Evolutionary conservation across 768 basidiomycete genomes (phyloP).

Genomic region (Dendrothele bispora): DNA sequence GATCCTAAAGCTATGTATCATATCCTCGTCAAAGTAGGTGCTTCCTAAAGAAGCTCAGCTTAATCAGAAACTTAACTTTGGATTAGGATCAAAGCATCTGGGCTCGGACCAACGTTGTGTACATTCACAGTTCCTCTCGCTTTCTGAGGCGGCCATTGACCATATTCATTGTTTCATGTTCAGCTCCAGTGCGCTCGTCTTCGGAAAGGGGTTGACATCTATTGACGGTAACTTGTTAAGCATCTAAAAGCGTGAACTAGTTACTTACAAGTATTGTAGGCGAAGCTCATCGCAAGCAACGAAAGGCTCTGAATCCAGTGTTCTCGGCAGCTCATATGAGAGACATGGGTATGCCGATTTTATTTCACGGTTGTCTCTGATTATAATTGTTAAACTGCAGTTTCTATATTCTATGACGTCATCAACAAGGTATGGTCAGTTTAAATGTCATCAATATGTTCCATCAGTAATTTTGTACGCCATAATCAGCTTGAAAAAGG

Average conservation of each 20-base stretch:
- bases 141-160: background rate
- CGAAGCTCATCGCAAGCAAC: constrained; percentile 26
- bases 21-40: constrained; percentile 1
- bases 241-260: too few relatives aligned
- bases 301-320: constrained; percentile 33
- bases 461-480: background rate
- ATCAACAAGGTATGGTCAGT: background rate
- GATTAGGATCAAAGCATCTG: background rate
- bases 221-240: background rate
- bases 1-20: constrained; percentile 3
- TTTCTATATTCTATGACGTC: background rate
- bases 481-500: background rate
- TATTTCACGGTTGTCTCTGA: constrained; percentile 20
- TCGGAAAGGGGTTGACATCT: background rate
- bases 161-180: too few relatives aligned
- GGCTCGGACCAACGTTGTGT: background rate
- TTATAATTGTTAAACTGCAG: constrained; percentile 11
- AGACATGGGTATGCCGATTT: constrained; percentile 22
- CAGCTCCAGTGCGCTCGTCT: background rate
- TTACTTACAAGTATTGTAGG: background rate
- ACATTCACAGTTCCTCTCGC: background rate
- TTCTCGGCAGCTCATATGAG: constrained; percentile 34
- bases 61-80: background rate
- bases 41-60: background rate
- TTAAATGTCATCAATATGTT: background rate